Conservation (phyloP, 768 basidiomycete genomes). For the Tylopilus sp. region DNA sequence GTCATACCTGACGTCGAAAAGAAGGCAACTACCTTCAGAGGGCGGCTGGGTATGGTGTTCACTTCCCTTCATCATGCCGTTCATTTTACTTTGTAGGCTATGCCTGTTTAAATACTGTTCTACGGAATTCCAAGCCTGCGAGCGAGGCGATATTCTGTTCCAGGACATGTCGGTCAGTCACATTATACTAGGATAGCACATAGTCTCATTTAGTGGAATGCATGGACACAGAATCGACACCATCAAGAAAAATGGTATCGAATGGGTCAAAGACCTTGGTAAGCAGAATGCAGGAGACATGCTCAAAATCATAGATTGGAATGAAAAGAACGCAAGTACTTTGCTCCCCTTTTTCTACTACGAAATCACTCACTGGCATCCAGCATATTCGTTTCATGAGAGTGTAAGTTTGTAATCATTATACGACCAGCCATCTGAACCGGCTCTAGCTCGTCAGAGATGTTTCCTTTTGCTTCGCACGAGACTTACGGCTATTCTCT, state of each 20-base stretch:
- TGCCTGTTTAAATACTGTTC: constrained; percentile 82
- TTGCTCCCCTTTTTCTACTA: not conserved
- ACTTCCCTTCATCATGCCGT: not conserved
- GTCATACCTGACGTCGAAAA: constrained; percentile 68
- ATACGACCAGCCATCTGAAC: not conserved
- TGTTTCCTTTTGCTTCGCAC: constrained; percentile 93
- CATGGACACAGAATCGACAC: constrained; percentile 55
- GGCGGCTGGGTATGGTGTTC: constrained; percentile 45
- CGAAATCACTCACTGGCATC: not conserved
- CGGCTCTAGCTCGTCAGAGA: constrained; percentile 63
- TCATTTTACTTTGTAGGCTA: constrained; percentile 44
- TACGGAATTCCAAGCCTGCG: constrained; percentile 68
- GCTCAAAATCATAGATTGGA: constrained; percentile 80
- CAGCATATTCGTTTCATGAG: constrained; percentile 83
- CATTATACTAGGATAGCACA: not conserved
- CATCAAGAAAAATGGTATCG: constrained; percentile 74
- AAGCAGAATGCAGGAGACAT: constrained; percentile 73
- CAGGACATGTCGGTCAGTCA: constrained; percentile 53
- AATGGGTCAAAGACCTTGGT: constrained; percentile 80
- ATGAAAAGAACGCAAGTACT: constrained; percentile 67
- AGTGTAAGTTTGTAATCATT: constrained; percentile 31
- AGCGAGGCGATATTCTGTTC: constrained; percentile 71
- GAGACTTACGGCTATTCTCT: constrained; percentile 76
- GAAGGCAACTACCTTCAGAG: constrained; percentile 67
- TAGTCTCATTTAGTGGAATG: not conserved